These are phyloP conservation scores for Eremochloa ophiuroides DNA, from an alignment of 176 grass and related monocot genomes.

Conservation along the genomic window DNA sequence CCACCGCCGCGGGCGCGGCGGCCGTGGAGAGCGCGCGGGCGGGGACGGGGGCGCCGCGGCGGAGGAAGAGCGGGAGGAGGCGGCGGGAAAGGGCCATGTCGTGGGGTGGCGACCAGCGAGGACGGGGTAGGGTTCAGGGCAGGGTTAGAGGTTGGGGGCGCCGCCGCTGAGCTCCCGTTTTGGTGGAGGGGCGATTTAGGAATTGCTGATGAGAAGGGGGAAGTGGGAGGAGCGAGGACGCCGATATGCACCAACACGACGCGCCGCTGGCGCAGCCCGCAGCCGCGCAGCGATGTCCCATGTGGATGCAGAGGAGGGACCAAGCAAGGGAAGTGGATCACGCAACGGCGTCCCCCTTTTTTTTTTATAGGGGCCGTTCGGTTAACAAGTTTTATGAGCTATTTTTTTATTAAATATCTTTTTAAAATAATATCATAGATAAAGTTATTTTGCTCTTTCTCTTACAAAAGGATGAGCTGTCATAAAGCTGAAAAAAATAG, in stretches of 20 bases:
- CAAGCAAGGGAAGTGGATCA: background rate
- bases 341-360: background rate
- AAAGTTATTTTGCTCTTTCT: too few species aligned
- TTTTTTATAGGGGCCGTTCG: too few species aligned
- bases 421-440: too few species aligned
- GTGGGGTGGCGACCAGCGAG: background rate
- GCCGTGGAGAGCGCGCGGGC: constrained; percentile 41
- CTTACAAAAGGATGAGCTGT: too few species aligned
- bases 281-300: too few species aligned
- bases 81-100: constrained; percentile 49
- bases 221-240: background rate
- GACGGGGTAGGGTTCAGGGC: constrained; percentile 27
- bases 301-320: too few species aligned
- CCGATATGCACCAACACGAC: background rate
- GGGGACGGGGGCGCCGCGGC: constrained; percentile 8
- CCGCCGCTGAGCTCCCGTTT: constrained; percentile 25
- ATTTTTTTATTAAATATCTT: too few species aligned
- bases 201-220: background rate
- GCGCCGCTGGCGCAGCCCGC: too few species aligned
- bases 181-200: constrained; percentile 33
- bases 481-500: too few species aligned
- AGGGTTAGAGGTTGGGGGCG: background rate
- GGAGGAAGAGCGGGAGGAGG: constrained; percentile 49
- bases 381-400: too few species aligned
- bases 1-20: background rate